These are phyloP conservation scores for Knoxia roxburghii DNA, from an alignment of 257 asterid species.

Conservation along the genomic window DNA sequence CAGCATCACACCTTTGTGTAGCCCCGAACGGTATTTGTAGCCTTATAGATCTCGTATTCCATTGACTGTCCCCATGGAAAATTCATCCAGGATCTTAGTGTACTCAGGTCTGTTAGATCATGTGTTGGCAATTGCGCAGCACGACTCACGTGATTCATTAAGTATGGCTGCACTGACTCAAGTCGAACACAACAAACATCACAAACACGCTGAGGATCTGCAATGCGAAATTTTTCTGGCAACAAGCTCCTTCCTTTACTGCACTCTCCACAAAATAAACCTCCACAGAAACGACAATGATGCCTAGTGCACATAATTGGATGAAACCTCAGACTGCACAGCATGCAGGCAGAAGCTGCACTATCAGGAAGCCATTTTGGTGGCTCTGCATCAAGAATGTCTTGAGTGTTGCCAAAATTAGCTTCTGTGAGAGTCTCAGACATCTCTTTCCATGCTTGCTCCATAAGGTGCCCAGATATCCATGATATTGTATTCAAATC, in stretches of 20 bases:
- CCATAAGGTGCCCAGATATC: slow-evolving; percentile 66
- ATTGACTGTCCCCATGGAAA: slow-evolving; percentile 99
- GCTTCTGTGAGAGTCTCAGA: slow-evolving; percentile 87
- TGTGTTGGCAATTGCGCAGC: slow-evolving; percentile 91
- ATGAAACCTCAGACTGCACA: slow-evolving; percentile 80
- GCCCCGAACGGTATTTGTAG: slow-evolving; percentile 73
- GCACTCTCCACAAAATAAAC: slow-evolving; percentile 88
- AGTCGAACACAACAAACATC: slow-evolving; percentile 95
- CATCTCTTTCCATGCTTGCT: slow-evolving; percentile 97
- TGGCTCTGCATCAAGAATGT: slow-evolving; percentile 81
- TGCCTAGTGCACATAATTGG: slow-evolving; percentile 98
- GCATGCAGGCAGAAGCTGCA: slow-evolving; percentile 84
- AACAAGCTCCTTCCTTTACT: slow-evolving; percentile 81
- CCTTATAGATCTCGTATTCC: slow-evolving; percentile 97
- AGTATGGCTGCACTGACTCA: slow-evolving; percentile 77
- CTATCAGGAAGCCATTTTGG: slow-evolving; percentile 99
- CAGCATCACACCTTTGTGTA: slow-evolving; percentile 53
- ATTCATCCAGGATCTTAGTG: slow-evolving; percentile 96
- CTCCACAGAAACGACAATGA: slow-evolving; percentile 96
- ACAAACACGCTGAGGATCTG: slow-evolving; percentile 85
- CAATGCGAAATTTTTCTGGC: slow-evolving; percentile 70
- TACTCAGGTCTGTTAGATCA: slow-evolving; percentile 92
- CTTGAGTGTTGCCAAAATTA: slow-evolving; percentile 52
- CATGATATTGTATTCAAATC: slow-evolving; percentile 59
- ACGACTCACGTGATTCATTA: slow-evolving; percentile 83